Base-by-base conservation (phyloP, 208 protist genomes). In the Trypanosoma boissoni region DNA sequence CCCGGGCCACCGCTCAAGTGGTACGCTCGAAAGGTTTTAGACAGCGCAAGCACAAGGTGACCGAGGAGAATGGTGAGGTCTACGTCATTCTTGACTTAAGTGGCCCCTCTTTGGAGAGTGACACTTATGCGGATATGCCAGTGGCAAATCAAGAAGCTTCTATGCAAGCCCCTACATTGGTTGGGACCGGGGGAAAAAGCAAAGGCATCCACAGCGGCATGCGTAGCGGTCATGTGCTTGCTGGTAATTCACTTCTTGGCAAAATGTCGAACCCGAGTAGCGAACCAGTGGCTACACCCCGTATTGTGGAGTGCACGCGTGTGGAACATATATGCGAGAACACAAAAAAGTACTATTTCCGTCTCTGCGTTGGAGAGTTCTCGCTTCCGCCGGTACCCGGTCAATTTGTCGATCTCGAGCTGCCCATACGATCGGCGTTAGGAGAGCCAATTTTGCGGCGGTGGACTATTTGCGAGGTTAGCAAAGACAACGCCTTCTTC, bases 11-110 rank as follows among this genome's bases (percentile, higher is more conserved):
- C 58, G 29, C 51, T 50, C 56, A 77, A 54, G 61, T 46, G 0
- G 60, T 93, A 10, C 72, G 78, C 43, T 88, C 86, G 0, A 96
- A 96, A 57, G 91, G 91, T 14, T 72, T 63, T 65, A 94, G 92
- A 66, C 91, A 96, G 58, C 87, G 91, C 32, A 72, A 78, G 21
- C 87, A 96, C 34, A 34, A 23, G 7, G 70, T 76, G 20, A 77
- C 87, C 14, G 75, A 82, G 14, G 67, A 68, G n/a, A 62, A 81
- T 27, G 83, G 68, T 8, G 74, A 88, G 24, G 78, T 94, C 44
- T 94, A 81, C 52, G 71, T 91, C 20, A 55, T 73, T 2, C 58
- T 92, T 5, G 74, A 93, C 43, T 62, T 72, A 1, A 68, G 44
- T 32, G 82, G 74, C 2, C 72, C 77, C 0, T 51, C 55, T 23